Base-by-base conservation (phyloP, 148 eudicot species). In the Rhododendron kiyosumense region DNA sequence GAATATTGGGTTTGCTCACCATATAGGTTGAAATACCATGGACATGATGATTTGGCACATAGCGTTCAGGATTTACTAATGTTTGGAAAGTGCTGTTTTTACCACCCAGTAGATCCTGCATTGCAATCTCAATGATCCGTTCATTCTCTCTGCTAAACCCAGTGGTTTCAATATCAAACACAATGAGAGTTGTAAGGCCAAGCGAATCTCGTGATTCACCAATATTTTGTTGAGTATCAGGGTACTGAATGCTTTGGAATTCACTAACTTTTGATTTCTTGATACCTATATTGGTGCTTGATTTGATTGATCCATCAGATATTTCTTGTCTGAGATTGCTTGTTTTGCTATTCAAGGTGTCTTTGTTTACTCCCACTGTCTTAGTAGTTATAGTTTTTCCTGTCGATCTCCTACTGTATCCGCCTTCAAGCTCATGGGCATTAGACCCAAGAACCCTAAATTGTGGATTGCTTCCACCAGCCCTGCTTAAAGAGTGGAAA, bases 141-240 rank as follows among this genome's bases (percentile, higher is more conserved):
- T 89, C 94, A 24, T 18, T 36, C 46, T 82, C 89, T 85, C 96
- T 93, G 54, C 90, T 81, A 57, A 95, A 84, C 49, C 99, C 98
- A 81, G 98, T 93, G 67, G 98, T 96, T 86, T 96, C 99, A 81
- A 95, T 91, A 88, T 96, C 99, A 76, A 96, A 92, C 54, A 91
- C 92, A 78, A 96, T 89, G 81, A 92, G 75, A 28, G 98, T 94
- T 36, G 88, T 85, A 75, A 83, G 91, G 80, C 86, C 86, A 14
- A 90, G 89, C 89, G 94, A 84, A 32, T 94, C 92, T 80, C 88
- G 89, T 57, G 91, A 86, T 83, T 90, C 92, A 48, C 85, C 87
- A 87, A 89, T 87, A 77, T 87, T 86, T 86, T 89, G 88, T 75
- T 91, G 87, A 86, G 90, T 88, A 88, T 89, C 91, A 85, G 81